A percentile compares a stretch with the other conserved stretches of the same genome.
phyloP scores from a whole-genome alignment of 1,284 basidiomycete genomes.

The Ganoderma multipileum region DNA sequence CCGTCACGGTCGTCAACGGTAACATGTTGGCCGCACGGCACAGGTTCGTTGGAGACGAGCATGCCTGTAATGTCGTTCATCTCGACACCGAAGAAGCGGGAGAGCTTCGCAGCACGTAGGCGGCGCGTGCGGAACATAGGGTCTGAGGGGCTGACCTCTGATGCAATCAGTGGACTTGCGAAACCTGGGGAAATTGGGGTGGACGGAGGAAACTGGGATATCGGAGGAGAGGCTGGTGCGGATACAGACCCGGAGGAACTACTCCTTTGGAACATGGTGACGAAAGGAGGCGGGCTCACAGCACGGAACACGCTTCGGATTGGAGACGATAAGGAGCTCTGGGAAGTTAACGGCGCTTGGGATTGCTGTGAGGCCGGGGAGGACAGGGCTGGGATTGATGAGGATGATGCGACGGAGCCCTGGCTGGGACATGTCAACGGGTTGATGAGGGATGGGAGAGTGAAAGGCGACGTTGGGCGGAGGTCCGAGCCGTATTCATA shows the following conservation, averaged over 20 bases:
- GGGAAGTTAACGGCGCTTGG: constrained; percentile 19
- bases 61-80: constrained; percentile 51
- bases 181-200: constrained; percentile 1
- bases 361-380: constrained; percentile 16
- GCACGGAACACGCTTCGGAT: constrained; percentile 15
- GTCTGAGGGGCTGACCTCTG: constrained; percentile 14
- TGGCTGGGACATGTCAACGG: constrained; percentile 22
- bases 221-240: constrained; percentile 34
- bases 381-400: constrained; percentile 22
- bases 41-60: constrained; percentile 17
- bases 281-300: constrained; percentile 17
- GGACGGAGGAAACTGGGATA: constrained; percentile 19
- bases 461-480: constrained; percentile 9
- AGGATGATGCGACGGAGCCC: constrained; percentile 18
- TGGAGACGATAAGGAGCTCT: constrained; percentile 14
- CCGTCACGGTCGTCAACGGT: not conserved
- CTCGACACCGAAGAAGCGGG: constrained; percentile 64
- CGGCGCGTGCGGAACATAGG: constrained; percentile 49
- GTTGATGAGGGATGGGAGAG: constrained; percentile 16
- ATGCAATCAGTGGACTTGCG: constrained; percentile 7
- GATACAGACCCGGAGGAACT: constrained; percentile 7
- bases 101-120: constrained; percentile 59
- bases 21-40: not conserved
- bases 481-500: constrained; percentile 12
- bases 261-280: constrained; percentile 24